Base-by-base conservation (phyloP, 2,329 filamentous ascomycete species). In the Colletotrichum caudatum region DNA sequence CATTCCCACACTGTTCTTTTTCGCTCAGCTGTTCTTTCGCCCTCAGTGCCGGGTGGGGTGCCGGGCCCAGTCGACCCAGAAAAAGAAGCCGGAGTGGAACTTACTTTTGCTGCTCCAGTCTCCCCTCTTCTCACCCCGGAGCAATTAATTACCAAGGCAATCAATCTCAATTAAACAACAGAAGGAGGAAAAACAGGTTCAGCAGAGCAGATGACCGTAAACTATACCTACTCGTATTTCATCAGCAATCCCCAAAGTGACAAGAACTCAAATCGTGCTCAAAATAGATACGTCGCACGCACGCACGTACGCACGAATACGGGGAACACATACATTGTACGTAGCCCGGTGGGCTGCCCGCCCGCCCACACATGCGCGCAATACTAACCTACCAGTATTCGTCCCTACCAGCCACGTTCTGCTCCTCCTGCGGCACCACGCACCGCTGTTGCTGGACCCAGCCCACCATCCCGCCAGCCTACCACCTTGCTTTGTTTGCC, bases 401-500 rank as follows among this genome's bases (percentile, higher is more conserved):
- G n/a, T n/a, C n/a, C n/a, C n/a, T n/a, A 68, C 69, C 69, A 71
- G 35, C 69, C 69, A 69, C 69, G 61, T 50, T 64, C 41, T 71
- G 44, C 54, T 57, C 54, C 67, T 66, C 67, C 63, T 66, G 68
- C 63, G 66, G 44, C 57, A 68, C 62, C 59, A 69, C 69, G 41
- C 35, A 60, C 64, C 46, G 58, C 64, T 58, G 57, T 44, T 71
- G 50, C 64, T 71, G 68, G 68, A 67, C 68, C 68, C 68, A 67
- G 64, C 68, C 68, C 68, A 71, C 64, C 64, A 58, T 37, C 66
- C 35, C 20, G 53, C 37, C 46, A 46, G 39, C 66, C 66, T 64
- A 64, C 65, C 69, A 60, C 54, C 59, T 72, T 60, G 69, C 69
- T 69, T 69, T 72, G 69, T 69, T 72, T 69, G 59, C 59, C 67